Base-by-base conservation (phyloP, 257 asterid species). In the Gardenia jasminoides region DNA sequence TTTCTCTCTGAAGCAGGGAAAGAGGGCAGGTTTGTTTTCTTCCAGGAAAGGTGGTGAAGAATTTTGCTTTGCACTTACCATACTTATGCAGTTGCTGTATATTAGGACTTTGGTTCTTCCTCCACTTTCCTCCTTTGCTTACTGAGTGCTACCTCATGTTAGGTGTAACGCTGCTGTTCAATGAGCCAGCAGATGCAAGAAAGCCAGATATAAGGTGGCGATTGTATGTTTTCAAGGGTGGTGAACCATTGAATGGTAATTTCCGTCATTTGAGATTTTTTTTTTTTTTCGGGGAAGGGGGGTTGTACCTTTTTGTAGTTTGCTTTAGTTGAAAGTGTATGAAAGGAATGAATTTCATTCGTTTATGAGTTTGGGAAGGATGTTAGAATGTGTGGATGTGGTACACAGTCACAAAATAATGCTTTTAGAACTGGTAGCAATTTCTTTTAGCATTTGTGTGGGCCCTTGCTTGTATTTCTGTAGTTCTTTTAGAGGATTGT, bases 181-280 rank as follows among this genome's bases (percentile, higher is more conserved):
- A 85, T 76, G 99, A 96, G 92, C 97, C 99, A 80, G 92, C 98
- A 2, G 99, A 96, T 41, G 97, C 98, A 80, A 91, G 97, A 70
- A 90, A 90, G 80, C 94, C 98, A 70, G 91, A 90, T 61, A 56
- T 86, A 80, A 90, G 97, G 83, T 96, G 99, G 99, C 91, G 97
- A 41, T 81, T 96, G 74, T 96, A 96, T 86, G 97, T 96, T 74
- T 92, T 96, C 89, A 96, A 96, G 92, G 93, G 89, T 71, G 97
- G 97, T 74, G 99, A 96, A 80, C 92, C 83, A 75, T 96, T 96
- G 74, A 86, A 90, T 85, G 99, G 99, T 96, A 89, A 80, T 56
- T 72, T 22, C 71, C 24, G 3, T 26, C 41, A 41, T 66, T 36
- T 30, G 67, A 48, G 47, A 2, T 30, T 64, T 9, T 9, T 47